These are phyloP conservation scores for Iris macrosiphon DNA, from an alignment of 106 monocot species.

Conservation along the genomic window DNA sequence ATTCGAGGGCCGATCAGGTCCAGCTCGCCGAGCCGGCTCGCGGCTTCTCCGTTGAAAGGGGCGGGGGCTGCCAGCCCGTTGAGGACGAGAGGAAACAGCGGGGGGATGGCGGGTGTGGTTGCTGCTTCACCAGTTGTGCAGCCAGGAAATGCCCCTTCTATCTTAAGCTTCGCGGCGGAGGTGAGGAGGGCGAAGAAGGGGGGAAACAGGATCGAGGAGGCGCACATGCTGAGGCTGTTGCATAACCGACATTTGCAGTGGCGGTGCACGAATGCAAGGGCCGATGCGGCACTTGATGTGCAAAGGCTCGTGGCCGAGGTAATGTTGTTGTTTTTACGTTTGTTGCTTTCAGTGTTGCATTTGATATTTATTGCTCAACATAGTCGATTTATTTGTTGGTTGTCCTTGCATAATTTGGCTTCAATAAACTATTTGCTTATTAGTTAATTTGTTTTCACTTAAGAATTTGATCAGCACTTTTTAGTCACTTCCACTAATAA, in stretches of 20 bases:
- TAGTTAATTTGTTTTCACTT: too few relatives aligned
- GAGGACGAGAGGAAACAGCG: slow-evolving; percentile 25
- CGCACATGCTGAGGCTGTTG: slow-evolving; percentile 65
- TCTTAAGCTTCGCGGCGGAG: slow-evolving; percentile 87
- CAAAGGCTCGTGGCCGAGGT: slow-evolving; percentile 67
- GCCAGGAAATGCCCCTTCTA: slow-evolving; percentile 78
- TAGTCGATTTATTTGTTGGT: too few relatives aligned
- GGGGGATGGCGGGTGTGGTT: background rate
- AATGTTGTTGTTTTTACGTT: too few relatives aligned
- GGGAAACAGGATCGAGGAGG: slow-evolving; percentile 84
- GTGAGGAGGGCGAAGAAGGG: slow-evolving; percentile 88
- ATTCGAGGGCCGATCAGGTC: slow-evolving; percentile 20
- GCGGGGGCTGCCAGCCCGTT: slow-evolving; percentile 50
- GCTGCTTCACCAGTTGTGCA: slow-evolving; percentile 7
- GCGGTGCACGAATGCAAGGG: slow-evolving; percentile 67
- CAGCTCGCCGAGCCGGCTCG: slow-evolving; percentile 35
- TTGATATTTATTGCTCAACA: too few relatives aligned
- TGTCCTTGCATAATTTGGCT: too few relatives aligned
- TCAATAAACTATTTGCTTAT: too few relatives aligned
- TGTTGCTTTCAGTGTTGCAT: too few relatives aligned
- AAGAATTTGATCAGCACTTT: too few relatives aligned
- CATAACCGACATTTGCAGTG: slow-evolving; percentile 84
- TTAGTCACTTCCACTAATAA: too few relatives aligned
- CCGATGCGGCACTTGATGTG: slow-evolving; percentile 28
- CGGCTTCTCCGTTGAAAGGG: slow-evolving; percentile 38